Evolutionary conservation across 2,329 filamentous ascomycete species (phyloP).

Genomic region (Colletotrichum scovillei): DNA sequence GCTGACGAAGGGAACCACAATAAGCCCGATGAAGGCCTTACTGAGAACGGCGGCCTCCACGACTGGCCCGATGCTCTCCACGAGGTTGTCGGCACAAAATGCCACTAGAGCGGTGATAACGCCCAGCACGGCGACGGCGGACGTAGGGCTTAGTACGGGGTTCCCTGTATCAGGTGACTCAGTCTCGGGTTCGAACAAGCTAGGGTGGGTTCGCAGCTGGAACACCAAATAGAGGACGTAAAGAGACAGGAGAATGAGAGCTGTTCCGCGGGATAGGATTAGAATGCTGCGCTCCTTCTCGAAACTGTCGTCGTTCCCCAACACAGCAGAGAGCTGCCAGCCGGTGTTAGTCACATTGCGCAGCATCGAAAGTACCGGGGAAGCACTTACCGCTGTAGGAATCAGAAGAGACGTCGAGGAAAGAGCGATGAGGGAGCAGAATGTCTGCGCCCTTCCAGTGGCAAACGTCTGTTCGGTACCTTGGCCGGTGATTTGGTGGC

Average conservation of each 20-base stretch:
- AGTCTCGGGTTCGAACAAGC: constrained; percentile 73
- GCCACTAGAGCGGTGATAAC: too few species aligned
- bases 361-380: neutral
- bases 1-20: constrained; percentile 82
- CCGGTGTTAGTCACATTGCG: neutral
- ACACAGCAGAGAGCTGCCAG: constrained; percentile 72
- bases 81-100: too few species aligned
- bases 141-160: constrained; percentile 65
- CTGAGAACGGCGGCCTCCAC: constrained; percentile 68
- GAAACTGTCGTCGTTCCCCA: constrained; percentile 56
- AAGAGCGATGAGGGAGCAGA: constrained; percentile 78
- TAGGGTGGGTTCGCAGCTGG: constrained; percentile 79
- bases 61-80: too few species aligned
- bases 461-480: constrained; percentile 77
- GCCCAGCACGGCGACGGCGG: too few species aligned
- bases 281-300: constrained; percentile 69
- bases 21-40: constrained; percentile 84
- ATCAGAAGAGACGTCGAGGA: constrained; percentile 85
- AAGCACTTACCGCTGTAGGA: constrained; percentile 70
- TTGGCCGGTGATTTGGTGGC: too few species aligned
- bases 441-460: constrained; percentile 81
- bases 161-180: constrained; percentile 46
- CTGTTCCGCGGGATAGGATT: constrained; percentile 78
- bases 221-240: constrained; percentile 84
- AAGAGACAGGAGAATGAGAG: constrained; percentile 78